Conservation (phyloP, 805 yeast species). For the Pichia phayaonensis region DNA sequence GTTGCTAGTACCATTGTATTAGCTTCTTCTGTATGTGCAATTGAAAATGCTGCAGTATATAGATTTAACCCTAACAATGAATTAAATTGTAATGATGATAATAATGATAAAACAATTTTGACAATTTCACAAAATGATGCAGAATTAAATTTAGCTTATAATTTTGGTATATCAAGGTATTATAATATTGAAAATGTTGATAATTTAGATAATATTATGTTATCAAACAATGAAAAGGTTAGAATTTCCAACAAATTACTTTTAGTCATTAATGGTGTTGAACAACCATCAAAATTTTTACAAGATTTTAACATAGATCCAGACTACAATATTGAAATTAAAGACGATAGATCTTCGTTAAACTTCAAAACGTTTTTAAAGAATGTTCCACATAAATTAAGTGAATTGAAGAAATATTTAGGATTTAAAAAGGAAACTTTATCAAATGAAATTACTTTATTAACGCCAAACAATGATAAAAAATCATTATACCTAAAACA, state of each 20-base stretch:
- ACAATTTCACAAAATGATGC: constrained; percentile 28
- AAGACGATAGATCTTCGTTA: constrained; percentile 16
- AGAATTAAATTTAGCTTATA: constrained; percentile 38
- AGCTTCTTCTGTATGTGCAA: constrained; percentile 11
- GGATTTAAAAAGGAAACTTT: constrained; percentile 17
- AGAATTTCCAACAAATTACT: background rate
- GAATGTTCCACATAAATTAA: constrained; percentile 20
- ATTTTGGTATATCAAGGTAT: constrained; percentile 33
- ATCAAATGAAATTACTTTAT: constrained; percentile 22
- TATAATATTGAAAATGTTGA: constrained; percentile 29
- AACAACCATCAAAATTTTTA: constrained; percentile 27
- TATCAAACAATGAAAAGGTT: constrained; percentile 1
- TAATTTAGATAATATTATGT: constrained; percentile 13
- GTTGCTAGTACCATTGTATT: background rate
- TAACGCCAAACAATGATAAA: constrained; percentile 13
- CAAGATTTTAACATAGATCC: constrained; percentile 15
- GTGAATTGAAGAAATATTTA: constrained; percentile 3
- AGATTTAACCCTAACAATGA: constrained; percentile 7
- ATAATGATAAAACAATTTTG: constrained; percentile 13
- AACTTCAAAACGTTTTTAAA: constrained; percentile 18
- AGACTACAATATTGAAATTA: constrained; percentile 14
- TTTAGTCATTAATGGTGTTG: constrained; percentile 35
- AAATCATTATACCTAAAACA: constrained; percentile 1
- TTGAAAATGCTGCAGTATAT: constrained; percentile 23
- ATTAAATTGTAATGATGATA: background rate